These are phyloP conservation scores for Fistulina hepatica DNA, from an alignment of 1,284 basidiomycete genomes.

Conservation along the genomic window DNA sequence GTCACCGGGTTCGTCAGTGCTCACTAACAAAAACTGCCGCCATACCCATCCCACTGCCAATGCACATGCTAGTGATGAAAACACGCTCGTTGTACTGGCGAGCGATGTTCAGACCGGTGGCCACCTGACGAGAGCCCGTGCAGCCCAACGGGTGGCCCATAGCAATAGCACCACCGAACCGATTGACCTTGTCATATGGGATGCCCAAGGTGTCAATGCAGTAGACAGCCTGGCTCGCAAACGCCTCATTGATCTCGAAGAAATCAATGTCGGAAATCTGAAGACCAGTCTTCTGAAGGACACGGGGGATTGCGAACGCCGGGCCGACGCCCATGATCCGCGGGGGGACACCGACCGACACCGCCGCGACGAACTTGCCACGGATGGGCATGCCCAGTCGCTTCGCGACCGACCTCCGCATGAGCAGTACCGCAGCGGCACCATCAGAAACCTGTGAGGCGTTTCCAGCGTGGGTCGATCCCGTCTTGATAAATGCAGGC, in stretches of 20 bases:
- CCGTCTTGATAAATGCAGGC: constrained; percentile 84
- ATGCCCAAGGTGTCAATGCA: constrained; percentile 68
- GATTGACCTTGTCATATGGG: constrained; percentile 74
- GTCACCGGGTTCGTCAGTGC: too few species aligned
- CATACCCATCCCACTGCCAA: constrained; percentile 89
- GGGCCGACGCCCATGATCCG: constrained; percentile 89
- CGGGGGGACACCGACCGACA: constrained; percentile 78
- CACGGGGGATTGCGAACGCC: constrained; percentile 76
- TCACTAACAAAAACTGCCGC: constrained; percentile 77
- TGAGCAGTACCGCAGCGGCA: constrained; percentile 87
- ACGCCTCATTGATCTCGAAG: constrained; percentile 93
- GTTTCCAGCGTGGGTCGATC: constrained; percentile 89
- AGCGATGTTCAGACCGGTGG: constrained; percentile 75
- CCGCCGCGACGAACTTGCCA: constrained; percentile 82
- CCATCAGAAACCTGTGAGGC: constrained; percentile 97
- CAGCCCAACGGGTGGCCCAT: constrained; percentile 78
- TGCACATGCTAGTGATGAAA: constrained; percentile 92
- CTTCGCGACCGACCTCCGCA: constrained; percentile 79
- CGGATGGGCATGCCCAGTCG: constrained; percentile 84
- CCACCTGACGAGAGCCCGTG: constrained; percentile 83
- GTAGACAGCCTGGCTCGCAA: constrained; percentile 82
- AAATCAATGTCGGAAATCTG: constrained; percentile 76
- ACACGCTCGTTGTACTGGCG: constrained; percentile 67
- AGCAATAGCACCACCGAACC: constrained; percentile 84
- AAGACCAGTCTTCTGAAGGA: constrained; percentile 65